Conservation (phyloP, 2,329 filamentous ascomycete species). For the Aphanoascus verrucosus region DNA sequence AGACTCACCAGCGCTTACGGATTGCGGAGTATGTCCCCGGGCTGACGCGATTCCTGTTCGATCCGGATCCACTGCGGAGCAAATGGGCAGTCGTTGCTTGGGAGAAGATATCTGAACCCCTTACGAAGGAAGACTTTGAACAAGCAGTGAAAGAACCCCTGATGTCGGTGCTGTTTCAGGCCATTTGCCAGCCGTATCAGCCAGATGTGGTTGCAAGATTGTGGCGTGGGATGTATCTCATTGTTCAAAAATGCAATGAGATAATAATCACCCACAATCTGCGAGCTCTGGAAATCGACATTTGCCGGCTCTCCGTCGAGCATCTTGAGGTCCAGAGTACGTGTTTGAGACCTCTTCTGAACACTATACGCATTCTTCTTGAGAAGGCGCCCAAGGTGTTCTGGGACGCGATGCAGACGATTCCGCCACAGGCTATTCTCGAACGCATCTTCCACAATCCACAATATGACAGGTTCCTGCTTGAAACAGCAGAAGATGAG, state of each 20-base stretch:
- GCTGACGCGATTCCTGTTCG: slow-evolving; percentile 76
- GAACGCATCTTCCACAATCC: slow-evolving; percentile 72
- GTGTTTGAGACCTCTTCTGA: slow-evolving; percentile 58
- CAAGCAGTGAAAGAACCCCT: slow-evolving; percentile 73
- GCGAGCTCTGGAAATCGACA: slow-evolving; percentile 64
- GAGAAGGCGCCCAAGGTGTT: slow-evolving; percentile 68
- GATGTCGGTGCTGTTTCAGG: slow-evolving; percentile 52
- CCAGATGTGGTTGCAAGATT: slow-evolving; percentile 54
- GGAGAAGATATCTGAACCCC: slow-evolving; percentile 51
- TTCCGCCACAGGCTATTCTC: slow-evolving; percentile 68
- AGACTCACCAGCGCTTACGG: slow-evolving; percentile 67
- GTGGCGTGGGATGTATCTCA: slow-evolving; percentile 66
- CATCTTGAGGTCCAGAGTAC: slow-evolving; percentile 53
- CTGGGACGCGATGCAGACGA: slow-evolving; percentile 77
- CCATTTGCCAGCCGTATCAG: slow-evolving; percentile 46
- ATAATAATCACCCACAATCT: slow-evolving; percentile 67
- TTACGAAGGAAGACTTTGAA: slow-evolving; percentile 68
- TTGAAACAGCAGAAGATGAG: slow-evolving; percentile 44
- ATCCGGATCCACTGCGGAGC: slow-evolving; percentile 51
- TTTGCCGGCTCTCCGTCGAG: slow-evolving; percentile 50
- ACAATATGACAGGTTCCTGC: slow-evolving; percentile 48
- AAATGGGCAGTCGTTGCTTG: slow-evolving; percentile 61
- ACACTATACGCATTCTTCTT: slow-evolving; percentile 59
- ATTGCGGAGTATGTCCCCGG: slow-evolving; percentile 67
- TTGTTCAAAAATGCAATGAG: slow-evolving; percentile 63